These are phyloP conservation scores for Kwoniella bestiolae DNA, from an alignment of 768 basidiomycete species.

Conservation along the genomic window DNA sequence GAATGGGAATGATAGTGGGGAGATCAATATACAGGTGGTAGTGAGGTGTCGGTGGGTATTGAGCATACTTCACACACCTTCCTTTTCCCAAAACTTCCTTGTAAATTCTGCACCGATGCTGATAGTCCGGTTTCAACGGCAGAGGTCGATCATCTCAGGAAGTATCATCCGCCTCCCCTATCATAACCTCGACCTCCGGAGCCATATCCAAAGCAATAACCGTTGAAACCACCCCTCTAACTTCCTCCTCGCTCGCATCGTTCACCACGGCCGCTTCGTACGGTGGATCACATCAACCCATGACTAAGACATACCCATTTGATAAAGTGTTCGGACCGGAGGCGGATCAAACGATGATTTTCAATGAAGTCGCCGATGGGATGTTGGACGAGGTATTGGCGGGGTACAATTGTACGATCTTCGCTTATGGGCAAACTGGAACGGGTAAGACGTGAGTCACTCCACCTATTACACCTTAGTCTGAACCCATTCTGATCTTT, in stretches of 20 bases:
- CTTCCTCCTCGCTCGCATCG: constrained; percentile 39
- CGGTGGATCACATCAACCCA: constrained; percentile 44
- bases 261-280: constrained; percentile 53
- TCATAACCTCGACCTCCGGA: constrained; percentile 78
- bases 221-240: constrained; percentile 67
- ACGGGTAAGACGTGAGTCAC: constrained; percentile 96
- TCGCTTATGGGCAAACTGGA: constrained; percentile 98
- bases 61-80: no score
- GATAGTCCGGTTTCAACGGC: no score
- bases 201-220: constrained; percentile 75
- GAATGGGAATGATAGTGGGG: constrained; percentile 59
- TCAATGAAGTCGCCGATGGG: constrained; percentile 88
- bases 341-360: constrained; percentile 91
- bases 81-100: no score
- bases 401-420: constrained; percentile 96
- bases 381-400: constrained; percentile 90
- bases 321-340: constrained; percentile 96
- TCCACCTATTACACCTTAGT: background rate
- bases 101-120: no score
- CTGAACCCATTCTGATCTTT: background rate
- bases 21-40: constrained; percentile 90
- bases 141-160: constrained; percentile 76
- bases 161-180: constrained; percentile 81
- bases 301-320: constrained; percentile 77
- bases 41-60: constrained; percentile 80